Evolutionary conservation across 2,329 filamentous ascomycete genomes (phyloP).

Genomic region (Alternaria viburni): DNA sequence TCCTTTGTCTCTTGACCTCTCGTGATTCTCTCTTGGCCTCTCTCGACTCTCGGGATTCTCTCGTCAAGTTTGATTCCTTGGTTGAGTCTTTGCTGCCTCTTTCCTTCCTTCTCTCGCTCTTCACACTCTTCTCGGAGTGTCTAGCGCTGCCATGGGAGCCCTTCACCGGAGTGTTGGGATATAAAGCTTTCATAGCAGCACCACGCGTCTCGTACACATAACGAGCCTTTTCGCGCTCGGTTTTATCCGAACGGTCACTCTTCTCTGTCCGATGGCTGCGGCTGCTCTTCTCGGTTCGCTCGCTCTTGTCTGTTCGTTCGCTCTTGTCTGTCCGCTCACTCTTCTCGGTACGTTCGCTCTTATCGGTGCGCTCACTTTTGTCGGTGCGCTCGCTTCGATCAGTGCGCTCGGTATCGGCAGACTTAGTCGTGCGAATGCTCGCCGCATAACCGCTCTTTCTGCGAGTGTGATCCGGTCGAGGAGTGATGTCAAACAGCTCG

Average conservation of each 20-base stretch:
- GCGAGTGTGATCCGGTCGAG: slow-evolving; percentile 26
- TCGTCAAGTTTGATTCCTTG: slow-evolving; percentile 18
- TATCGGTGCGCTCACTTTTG: slow-evolving; percentile 29
- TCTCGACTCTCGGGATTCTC: slow-evolving; percentile 12
- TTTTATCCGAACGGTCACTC: slow-evolving; percentile 28
- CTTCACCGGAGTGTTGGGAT: slow-evolving; percentile 40
- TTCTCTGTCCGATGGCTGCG: slow-evolving; percentile 19
- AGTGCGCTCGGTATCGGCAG: slow-evolving; percentile 26
- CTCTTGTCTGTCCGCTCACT: slow-evolving; percentile 27
- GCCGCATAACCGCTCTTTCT: slow-evolving; percentile 42
- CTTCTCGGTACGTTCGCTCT: slow-evolving; percentile 21
- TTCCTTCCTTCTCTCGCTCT: slow-evolving; percentile 24
- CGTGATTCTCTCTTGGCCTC: slow-evolving; percentile 12
- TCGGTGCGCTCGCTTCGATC: slow-evolving; percentile 25
- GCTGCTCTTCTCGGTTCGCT: slow-evolving; percentile 13
- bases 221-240: slow-evolving; percentile 31
- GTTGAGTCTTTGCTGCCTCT: slow-evolving; percentile 22
- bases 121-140: slow-evolving; percentile 23
- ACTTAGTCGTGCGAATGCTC: slow-evolving; percentile 28
- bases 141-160: slow-evolving; percentile 23
- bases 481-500: slow-evolving; percentile 29
- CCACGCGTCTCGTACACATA: slow-evolving; percentile 46
- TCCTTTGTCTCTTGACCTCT: slow-evolving; percentile 15
- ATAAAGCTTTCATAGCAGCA: slow-evolving; percentile 48
- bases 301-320: slow-evolving; percentile 19